Evolutionary conservation across 2,329 filamentous ascomycete species (phyloP).

Genomic region (Conoideocrella luteorostrata): DNA sequence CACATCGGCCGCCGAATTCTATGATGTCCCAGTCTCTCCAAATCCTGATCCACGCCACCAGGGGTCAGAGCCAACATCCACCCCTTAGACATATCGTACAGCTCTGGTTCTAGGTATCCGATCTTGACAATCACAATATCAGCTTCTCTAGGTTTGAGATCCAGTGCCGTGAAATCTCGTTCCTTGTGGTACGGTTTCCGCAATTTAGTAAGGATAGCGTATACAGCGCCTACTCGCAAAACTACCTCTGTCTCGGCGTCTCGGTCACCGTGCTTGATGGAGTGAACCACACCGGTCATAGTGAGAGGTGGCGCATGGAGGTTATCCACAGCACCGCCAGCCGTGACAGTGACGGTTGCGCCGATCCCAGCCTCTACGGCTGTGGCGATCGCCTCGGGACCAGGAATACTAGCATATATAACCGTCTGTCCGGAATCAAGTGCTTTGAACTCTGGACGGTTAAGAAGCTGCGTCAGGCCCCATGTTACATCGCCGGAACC

Average conservation of each 20-base stretch:
- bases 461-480: conserved; percentile 39
- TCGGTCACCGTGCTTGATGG: conserved; percentile 43
- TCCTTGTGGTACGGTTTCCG: too few species aligned
- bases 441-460: conserved; percentile 36
- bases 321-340: conserved; percentile 42
- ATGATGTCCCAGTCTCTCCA: conserved; percentile 40
- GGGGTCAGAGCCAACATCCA: conserved; percentile 50
- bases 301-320: conserved; percentile 41
- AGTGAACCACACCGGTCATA: conserved; percentile 43
- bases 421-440: conserved; percentile 29
- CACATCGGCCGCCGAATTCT: conserved; percentile 42
- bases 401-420: conserved; percentile 48
- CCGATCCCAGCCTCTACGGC: conserved; percentile 40
- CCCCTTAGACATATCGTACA: conserved; percentile 46
- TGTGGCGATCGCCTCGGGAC: conserved; percentile 33
- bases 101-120: conserved; percentile 47
- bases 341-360: conserved; percentile 41
- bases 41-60: conserved; percentile 47
- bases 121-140: conserved; percentile 53
- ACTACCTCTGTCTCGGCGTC: conserved; percentile 43
- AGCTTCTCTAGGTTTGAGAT: too few species aligned
- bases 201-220: conserved; percentile 43
- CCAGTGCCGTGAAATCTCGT: too few species aligned
- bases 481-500: conserved; percentile 49
- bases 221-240: conserved; percentile 42